These are phyloP conservation scores for Wallacemonas collosoma DNA, from an alignment of 208 protist species.

Conservation along the genomic window DNA sequence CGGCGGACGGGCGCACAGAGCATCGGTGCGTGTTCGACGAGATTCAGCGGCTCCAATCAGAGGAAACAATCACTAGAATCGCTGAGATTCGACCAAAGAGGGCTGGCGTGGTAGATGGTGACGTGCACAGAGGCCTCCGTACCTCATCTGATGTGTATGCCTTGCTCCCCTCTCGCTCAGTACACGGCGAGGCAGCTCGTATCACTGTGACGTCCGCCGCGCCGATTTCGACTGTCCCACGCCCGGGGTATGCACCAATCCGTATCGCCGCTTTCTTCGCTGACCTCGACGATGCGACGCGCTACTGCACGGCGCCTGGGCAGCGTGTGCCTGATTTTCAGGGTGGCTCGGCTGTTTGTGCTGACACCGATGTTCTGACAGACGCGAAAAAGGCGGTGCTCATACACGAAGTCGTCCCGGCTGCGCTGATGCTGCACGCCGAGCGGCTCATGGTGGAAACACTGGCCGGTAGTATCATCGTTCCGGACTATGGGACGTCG, in stretches of 20 bases:
- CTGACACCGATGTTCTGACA: conserved; percentile 14
- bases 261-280: conserved; percentile 18
- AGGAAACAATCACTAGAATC: background rate
- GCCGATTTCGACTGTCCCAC: background rate
- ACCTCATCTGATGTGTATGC: no score
- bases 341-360: conserved; percentile 16
- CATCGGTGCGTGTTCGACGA: conserved; percentile 3
- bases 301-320: conserved; percentile 15
- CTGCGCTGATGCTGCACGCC: conserved; percentile 20
- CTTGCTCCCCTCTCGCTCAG: background rate
- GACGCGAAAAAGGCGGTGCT: conserved; percentile 10
- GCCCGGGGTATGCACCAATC: conserved; percentile 15
- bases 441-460: conserved; percentile 24
- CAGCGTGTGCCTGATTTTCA: conserved; percentile 11
- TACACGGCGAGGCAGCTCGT: background rate
- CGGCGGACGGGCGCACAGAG: background rate
- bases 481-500: background rate
- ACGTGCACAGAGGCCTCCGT: no score
- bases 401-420: conserved; percentile 20
- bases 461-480: background rate
- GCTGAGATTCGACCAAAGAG: background rate
- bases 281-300: conserved; percentile 19
- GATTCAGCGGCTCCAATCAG: background rate
- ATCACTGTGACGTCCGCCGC: background rate
- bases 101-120: no score